Percentiles rank a stretch among this genome's conserved stretches.
These are phyloP conservation scores for Neurospora sp. DNA, from an alignment of 2,329 filamentous ascomycete species.

Conservation along the genomic window DNA sequence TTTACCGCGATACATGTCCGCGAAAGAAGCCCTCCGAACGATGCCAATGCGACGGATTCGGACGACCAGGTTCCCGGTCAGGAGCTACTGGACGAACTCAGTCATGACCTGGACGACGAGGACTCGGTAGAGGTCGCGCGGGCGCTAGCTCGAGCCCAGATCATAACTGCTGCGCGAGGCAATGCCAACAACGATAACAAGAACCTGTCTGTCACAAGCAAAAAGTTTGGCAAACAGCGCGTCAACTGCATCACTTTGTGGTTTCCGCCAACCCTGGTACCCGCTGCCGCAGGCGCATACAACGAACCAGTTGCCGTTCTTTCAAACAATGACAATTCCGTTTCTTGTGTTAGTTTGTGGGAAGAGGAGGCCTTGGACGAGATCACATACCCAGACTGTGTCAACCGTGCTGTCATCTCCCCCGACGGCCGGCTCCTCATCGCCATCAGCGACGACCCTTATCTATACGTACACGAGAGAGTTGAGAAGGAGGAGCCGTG, in stretches of 20 bases:
- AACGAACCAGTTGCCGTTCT: conserved; percentile 54
- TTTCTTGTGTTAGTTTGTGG: conserved; percentile 70
- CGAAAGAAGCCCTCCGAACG: conserved; percentile 20
- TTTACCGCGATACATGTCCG: conserved; percentile 68
- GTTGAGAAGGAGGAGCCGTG: conserved; percentile 25
- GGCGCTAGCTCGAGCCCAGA: conserved; percentile 26
- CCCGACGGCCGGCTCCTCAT: conserved; percentile 74
- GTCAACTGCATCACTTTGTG: conserved; percentile 58
- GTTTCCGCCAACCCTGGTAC: conserved; percentile 36
- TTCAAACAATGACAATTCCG: conserved; percentile 85
- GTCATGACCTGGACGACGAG: conserved; percentile 19
- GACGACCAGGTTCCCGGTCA: conserved; percentile 20
- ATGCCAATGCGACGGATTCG: conserved; percentile 14
- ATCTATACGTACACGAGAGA: conserved; percentile 71
- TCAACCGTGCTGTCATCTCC: conserved; percentile 91
- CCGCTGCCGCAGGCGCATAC: conserved; percentile 30
- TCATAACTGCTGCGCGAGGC: neutral
- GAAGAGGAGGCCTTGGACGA: conserved; percentile 56
- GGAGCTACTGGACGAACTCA: conserved; percentile 20
- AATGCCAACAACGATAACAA: conserved; percentile 23
- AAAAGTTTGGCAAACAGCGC: conserved; percentile 47
- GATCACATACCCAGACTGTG: conserved; percentile 68
- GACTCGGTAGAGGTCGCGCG: conserved; percentile 12
- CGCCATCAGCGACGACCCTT: conserved; percentile 79
- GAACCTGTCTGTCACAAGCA: conserved; percentile 37